Evolutionary conservation across 805 yeast species (phyloP).

Genomic region (Candida broadrunensis): DNA sequence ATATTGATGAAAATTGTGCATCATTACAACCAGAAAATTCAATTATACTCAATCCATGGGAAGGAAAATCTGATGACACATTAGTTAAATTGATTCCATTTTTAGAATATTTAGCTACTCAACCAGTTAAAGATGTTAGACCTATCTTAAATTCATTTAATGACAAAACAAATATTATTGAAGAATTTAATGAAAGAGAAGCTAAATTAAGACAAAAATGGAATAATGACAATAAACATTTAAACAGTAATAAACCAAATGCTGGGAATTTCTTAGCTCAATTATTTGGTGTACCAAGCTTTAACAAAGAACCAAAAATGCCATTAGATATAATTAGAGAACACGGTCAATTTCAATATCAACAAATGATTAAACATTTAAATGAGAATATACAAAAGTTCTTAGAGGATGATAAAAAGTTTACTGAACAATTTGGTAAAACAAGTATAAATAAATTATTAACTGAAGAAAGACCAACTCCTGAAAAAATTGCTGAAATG

Average conservation of each 20-base stretch:
- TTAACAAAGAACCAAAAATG: conserved; percentile 58
- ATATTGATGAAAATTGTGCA: conserved; percentile 68
- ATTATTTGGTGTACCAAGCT: conserved; percentile 61
- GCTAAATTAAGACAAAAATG: conserved; percentile 68
- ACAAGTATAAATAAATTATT: conserved; percentile 81
- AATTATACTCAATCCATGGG: conserved; percentile 82
- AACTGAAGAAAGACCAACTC: conserved; percentile 76
- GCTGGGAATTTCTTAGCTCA: conserved; percentile 54
- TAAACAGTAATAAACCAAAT: conserved; percentile 32
- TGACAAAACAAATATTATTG: conserved; percentile 64
- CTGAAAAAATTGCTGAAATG: conserved; percentile 56
- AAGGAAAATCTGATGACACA: conserved; percentile 77
- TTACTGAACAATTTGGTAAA: conserved; percentile 77
- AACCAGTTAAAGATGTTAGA: conserved; percentile 82
- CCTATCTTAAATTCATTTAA: conserved; percentile 75
- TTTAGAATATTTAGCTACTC: conserved; percentile 91
- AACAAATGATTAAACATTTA: conserved; percentile 65
- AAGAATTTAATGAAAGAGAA: conserved; percentile 81
- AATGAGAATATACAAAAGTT: conserved; percentile 61
- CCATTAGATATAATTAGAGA: conserved; percentile 88
- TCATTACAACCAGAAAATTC: conserved; percentile 92
- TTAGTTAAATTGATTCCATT: conserved; percentile 83
- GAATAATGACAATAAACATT: conserved; percentile 48
- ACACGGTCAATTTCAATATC: conserved; percentile 87
- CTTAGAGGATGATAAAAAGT: conserved; percentile 82